A percentile compares a stretch with the other conserved stretches of the same genome.
Conservation (phyloP, 345 rosid species). For the Acer yangbiense region DNA sequence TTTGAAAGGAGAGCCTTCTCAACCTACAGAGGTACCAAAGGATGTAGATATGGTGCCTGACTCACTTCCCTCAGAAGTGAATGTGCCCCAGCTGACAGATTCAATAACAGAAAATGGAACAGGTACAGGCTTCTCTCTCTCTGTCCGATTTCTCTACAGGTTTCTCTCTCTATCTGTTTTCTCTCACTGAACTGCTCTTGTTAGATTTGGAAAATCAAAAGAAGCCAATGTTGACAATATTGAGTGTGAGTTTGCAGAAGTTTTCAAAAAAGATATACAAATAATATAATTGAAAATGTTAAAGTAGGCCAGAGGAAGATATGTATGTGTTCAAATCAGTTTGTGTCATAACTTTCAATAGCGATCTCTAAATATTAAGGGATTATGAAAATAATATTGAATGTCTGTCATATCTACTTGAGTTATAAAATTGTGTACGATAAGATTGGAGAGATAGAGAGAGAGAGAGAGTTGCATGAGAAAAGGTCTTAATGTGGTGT, state of each 20-base stretch:
- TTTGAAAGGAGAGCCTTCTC: constrained; percentile 17
- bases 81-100: constrained; percentile 27
- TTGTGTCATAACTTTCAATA: not conserved
- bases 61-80: constrained; percentile 31
- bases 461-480: too few species aligned
- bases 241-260: not conserved
- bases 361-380: not conserved
- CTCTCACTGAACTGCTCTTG: constrained; percentile 7
- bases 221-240: not conserved
- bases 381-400: constrained; percentile 5
- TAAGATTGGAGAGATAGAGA: not conserved
- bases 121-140: constrained; percentile 37
- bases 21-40: constrained; percentile 32
- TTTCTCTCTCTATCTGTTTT: not conserved
- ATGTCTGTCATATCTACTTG: not conserved
- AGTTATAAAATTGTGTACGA: not conserved
- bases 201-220: not conserved
- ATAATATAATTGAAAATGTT: not conserved
- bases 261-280: not conserved
- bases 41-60: constrained; percentile 43
- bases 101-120: constrained; percentile 31
- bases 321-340: not conserved
- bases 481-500: not conserved
- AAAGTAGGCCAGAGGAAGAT: not conserved
- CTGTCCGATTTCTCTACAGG: not conserved